phyloP scores from a whole-genome alignment of 495 filamentous ascomycete genomes.

The Tuber brumale region DNA sequence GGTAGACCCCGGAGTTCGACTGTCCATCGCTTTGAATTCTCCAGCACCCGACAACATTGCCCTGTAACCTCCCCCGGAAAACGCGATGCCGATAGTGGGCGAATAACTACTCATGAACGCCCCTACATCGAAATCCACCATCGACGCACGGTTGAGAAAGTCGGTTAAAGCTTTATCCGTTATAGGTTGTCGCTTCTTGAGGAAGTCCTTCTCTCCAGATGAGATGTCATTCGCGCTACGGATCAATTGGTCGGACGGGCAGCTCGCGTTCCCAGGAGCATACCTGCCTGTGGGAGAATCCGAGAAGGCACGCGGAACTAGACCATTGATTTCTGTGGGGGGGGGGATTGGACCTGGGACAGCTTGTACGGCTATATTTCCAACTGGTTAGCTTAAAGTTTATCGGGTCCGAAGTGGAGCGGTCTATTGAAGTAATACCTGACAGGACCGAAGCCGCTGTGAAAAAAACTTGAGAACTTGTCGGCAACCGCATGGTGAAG shows the following conservation, averaged over 20 bases:
- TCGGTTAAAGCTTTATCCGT: conserved; percentile 64
- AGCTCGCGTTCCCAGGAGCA: conserved; percentile 50
- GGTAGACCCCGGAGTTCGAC: conserved; percentile 61
- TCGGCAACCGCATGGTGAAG: conserved; percentile 11
- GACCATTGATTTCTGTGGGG: conserved; percentile 8
- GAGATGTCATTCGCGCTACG: conserved; percentile 41
- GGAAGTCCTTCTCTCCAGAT: conserved; percentile 24
- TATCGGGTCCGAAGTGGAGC: background rate
- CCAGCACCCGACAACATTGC: conserved; percentile 87
- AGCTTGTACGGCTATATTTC: conserved; percentile 14
- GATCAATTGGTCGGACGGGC: conserved; percentile 49
- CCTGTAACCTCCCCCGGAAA: conserved; percentile 71
- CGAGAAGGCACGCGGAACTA: conserved; percentile 46
- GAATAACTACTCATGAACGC: conserved; percentile 60
- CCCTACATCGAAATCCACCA: conserved; percentile 67
- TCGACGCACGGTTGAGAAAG: conserved; percentile 64
- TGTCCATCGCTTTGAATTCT: conserved; percentile 76
- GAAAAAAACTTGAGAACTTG: conserved; percentile 12
- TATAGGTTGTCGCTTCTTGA: conserved; percentile 48
- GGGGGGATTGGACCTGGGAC: background rate
- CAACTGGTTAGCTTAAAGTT: background rate
- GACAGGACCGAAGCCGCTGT: conserved; percentile 17
- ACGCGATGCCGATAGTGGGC: conserved; percentile 59
- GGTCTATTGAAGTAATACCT: conserved; percentile 8
- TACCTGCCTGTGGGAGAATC: conserved; percentile 54